Conservation (phyloP, 345 rosid genomes). For the Barbarea vulgaris region DNA sequence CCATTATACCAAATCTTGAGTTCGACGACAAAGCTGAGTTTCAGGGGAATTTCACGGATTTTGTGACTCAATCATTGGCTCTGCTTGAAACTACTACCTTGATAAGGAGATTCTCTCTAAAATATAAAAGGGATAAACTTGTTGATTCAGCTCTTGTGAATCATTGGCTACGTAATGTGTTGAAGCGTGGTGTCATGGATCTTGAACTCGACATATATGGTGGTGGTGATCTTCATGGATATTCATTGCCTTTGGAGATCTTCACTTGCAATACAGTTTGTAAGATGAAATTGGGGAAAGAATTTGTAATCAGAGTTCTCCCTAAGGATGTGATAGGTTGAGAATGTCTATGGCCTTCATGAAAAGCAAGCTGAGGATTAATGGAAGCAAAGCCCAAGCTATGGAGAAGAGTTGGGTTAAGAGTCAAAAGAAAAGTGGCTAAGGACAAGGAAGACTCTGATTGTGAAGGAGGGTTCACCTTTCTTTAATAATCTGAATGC, state of each 20-base stretch:
- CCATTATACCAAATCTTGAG: neutral
- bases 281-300: neutral
- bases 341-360: no score
- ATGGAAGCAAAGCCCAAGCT: no score
- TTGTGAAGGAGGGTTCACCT: no score
- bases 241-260: neutral
- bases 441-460: no score
- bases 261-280: neutral
- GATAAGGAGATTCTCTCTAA: neutral
- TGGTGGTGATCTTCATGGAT: neutral
- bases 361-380: no score
- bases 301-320: neutral
- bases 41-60: neutral
- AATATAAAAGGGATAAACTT: neutral
- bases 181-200: neutral
- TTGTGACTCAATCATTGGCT: neutral
- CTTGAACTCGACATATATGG: neutral
- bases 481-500: no score
- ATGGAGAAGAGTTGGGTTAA: no score
- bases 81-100: neutral
- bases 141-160: neutral
- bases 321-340: no score
- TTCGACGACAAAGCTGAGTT: neutral
- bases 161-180: neutral
- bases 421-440: no score